Evolutionary conservation across 2,329 filamentous ascomycete species (phyloP), one percentile per base, ranked within the genome.

Genomic region (Zelopaecilomyces penicillatus): DNA sequence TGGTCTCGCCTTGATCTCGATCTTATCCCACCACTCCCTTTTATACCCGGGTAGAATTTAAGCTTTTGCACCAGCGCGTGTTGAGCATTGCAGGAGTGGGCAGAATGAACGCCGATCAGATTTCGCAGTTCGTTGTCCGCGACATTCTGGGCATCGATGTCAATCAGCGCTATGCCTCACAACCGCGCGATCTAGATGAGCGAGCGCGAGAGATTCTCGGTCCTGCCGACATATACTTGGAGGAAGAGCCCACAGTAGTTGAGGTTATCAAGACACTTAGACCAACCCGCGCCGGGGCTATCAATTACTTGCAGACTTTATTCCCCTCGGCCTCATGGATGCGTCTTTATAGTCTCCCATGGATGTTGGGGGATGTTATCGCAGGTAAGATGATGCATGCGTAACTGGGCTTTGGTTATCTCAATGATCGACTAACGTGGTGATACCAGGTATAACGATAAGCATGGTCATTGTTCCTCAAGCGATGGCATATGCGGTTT

Each of bases 391-490:
- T 11, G n/a, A 6, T 28, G 30, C 30, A 11, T 19, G 5, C 10
- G 6, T 30, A 3, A 33, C 5, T 4, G n/a, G 7, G 19, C 11
- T 12, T 33, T 10, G 5, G 19, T 9, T 9, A 32, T 29, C 4
- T 31, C 6, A 26, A 37, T 6, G 6, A 26, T 8, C 6, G 6
- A 6, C 10, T 11, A 9, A 26, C 44, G 50, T 26, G 52, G 30
- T 32, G 7, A 9, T 30, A 3, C 6, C 19, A 63, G 63, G 63
- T 19, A 49, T 65, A n/a, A 67, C 65, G 4, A 59, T 66, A 45
- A 85, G 85, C 35, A 75, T 83, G 41, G 85, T 89, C 9, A 83
- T 89, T 29, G 81, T 89, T 39, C 85, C 85, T 4, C 86, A 90
- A 64, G 80, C 82, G 45, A 85, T 90, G 82, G 85, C 85, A 0